Evolutionary conservation across 495 filamentous ascomycete species (phyloP).

Genomic region (Podospora pseudocomata): DNA sequence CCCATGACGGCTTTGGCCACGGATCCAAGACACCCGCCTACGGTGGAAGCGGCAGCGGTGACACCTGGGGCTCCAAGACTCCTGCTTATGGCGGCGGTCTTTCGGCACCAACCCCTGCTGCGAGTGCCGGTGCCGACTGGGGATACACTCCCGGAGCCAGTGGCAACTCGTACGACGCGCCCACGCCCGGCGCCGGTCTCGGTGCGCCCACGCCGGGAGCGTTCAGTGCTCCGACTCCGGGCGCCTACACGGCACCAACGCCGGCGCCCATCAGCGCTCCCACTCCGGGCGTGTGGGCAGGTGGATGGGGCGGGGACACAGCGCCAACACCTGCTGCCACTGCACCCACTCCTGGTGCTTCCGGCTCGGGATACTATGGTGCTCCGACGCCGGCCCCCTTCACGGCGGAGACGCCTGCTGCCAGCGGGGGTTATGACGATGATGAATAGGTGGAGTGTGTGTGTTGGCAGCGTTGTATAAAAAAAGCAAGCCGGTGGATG

Average conservation of each 20-base stretch:
- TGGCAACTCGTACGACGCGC: slow-evolving; percentile 50
- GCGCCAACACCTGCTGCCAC: slow-evolving; percentile 56
- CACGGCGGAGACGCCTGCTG: slow-evolving; percentile 74
- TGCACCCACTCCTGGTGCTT: slow-evolving; percentile 72
- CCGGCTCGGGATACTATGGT: slow-evolving; percentile 53
- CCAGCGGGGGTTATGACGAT: slow-evolving; percentile 59
- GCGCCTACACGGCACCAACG: slow-evolving; percentile 65
- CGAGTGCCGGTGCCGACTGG: slow-evolving; percentile 44
- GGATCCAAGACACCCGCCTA: slow-evolving; percentile 79
- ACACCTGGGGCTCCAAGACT: slow-evolving; percentile 60
- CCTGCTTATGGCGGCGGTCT: slow-evolving; percentile 58
- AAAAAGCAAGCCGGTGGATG: background rate
- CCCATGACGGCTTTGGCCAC: slow-evolving; percentile 60
- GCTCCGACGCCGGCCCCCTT: slow-evolving; percentile 78
- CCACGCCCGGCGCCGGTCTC: slow-evolving; percentile 67
- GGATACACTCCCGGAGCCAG: slow-evolving; percentile 48
- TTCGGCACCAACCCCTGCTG: slow-evolving; percentile 50
- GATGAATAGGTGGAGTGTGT: slow-evolving; percentile 33
- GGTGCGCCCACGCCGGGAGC: slow-evolving; percentile 70
- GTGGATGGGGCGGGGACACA: slow-evolving; percentile 55
- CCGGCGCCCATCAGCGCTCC: slow-evolving; percentile 64
- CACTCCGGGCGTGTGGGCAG: slow-evolving; percentile 62
- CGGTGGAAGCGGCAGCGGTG: slow-evolving; percentile 46
- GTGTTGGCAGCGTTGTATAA: background rate
- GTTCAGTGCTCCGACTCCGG: slow-evolving; percentile 75